Conservation (phyloP, 768 basidiomycete species). For the Podaxis sp. region DNA sequence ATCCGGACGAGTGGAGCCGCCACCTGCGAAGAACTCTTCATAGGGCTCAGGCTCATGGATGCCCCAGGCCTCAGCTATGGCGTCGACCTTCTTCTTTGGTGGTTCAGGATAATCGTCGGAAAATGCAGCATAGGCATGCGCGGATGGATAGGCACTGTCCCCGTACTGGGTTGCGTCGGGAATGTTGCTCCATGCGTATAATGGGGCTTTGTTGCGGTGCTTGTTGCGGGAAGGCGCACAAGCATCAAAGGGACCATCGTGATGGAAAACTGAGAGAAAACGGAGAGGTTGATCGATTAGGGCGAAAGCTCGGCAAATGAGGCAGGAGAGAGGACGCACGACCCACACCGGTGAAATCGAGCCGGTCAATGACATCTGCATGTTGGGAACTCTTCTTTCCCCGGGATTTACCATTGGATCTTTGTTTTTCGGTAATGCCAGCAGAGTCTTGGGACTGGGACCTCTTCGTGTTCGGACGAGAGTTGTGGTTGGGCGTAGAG, state of each 20-base stretch:
- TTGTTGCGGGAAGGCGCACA: constrained; percentile 88
- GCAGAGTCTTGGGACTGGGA: constrained; percentile 45
- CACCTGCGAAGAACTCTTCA: constrained; percentile 86
- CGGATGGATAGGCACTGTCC: constrained; percentile 50
- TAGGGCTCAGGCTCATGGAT: constrained; percentile 90
- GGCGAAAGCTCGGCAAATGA: constrained; percentile 6
- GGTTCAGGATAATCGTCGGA: constrained; percentile 50
- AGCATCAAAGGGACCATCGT: constrained; percentile 90
- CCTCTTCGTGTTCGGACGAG: constrained; percentile 34
- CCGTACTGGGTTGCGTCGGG: constrained; percentile 31
- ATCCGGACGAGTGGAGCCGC: constrained; percentile 45
- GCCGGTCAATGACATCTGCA: constrained; percentile 86
- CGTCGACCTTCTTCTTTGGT: constrained; percentile 83
- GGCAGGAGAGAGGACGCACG: constrained; percentile 40
- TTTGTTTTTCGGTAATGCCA: constrained; percentile 31
- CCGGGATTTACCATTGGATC: constrained; percentile 39
- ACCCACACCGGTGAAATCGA: constrained; percentile 82
- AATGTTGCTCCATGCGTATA: constrained; percentile 66
- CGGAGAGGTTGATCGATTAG: constrained; percentile 16
- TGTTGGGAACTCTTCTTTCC: constrained; percentile 73
- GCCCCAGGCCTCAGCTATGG: constrained; percentile 90
- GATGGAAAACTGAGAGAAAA: constrained; percentile 69
- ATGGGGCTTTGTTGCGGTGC: constrained; percentile 73
- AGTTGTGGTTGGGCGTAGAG: constrained; percentile 13
- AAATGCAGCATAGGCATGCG: constrained; percentile 42